A percentile compares a stretch with the other conserved stretches of the same genome.
phyloP scores from a whole-genome alignment of 441 rosid species.

The Gossypium trilobum region DNA sequence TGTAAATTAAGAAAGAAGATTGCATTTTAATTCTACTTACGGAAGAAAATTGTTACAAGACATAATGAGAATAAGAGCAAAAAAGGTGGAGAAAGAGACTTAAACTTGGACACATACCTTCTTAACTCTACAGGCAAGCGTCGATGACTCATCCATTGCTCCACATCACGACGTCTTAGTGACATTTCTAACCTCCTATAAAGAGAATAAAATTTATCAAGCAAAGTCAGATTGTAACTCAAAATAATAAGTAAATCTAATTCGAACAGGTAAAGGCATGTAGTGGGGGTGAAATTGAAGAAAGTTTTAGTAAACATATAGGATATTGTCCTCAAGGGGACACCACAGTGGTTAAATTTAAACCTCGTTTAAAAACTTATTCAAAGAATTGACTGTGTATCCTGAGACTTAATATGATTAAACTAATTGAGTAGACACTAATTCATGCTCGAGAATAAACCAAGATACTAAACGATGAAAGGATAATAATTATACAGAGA shows the following conservation, averaged over 20 bases:
- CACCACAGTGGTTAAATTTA: neutral
- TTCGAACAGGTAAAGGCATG: neutral
- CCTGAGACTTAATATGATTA: neutral
- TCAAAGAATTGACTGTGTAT: neutral
- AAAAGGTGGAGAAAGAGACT: neutral
- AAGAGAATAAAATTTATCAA: slow-evolving; percentile 12
- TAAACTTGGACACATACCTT: slow-evolving; percentile 30
- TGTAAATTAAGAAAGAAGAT: neutral
- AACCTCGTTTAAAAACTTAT: neutral
- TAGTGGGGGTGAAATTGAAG: neutral
- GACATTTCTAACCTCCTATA: slow-evolving; percentile 74
- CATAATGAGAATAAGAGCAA: neutral
- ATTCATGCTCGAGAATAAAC: neutral
- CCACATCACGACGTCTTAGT: slow-evolving; percentile 74
- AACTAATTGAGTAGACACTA: neutral
- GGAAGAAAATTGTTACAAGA: neutral
- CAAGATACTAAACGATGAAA: neutral
- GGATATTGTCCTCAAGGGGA: neutral
- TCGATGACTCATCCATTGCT: slow-evolving; percentile 87
- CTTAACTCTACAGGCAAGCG: slow-evolving; percentile 59
- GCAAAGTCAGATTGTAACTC: neutral
- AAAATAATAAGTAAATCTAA: neutral
- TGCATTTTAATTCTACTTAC: neutral
- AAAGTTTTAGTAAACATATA: neutral
- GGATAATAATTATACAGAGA: neutral